phyloP scores from a whole-genome alignment of 129 eudicot species.

The Glebionis coronaria region DNA sequence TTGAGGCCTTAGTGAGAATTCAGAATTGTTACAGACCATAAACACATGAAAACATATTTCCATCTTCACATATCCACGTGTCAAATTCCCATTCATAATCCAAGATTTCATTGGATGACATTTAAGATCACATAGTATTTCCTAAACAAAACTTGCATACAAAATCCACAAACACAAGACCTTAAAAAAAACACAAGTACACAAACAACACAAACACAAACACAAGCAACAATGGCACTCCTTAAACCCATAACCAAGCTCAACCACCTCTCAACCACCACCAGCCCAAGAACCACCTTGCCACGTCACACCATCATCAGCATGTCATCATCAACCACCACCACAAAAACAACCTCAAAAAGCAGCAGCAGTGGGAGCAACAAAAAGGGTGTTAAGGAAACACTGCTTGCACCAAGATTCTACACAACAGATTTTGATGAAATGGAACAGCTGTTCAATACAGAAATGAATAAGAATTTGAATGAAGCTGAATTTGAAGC shows the following conservation, averaged over 20 bases:
- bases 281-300: conserved; percentile 25
- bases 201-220: not conserved
- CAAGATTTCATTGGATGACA: conserved; percentile 80
- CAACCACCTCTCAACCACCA: conserved; percentile 28
- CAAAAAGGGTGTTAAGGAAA: conserved; percentile 68
- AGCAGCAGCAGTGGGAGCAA: conserved; percentile 19
- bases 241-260: conserved; percentile 71
- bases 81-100: conserved; percentile 38
- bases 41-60: conserved; percentile 15
- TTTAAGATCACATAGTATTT: conserved; percentile 34
- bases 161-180: not conserved
- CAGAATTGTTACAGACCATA: not conserved
- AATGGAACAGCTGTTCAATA: conserved; percentile 90
- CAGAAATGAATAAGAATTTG: conserved; percentile 88
- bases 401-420: conserved; percentile 82
- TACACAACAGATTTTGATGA: conserved; percentile 98
- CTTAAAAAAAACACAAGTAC: not conserved
- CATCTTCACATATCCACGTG: conserved; percentile 48
- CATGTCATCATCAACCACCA: conserved; percentile 29
- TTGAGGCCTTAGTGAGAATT: no score
- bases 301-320: conserved; percentile 34
- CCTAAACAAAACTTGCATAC: conserved; percentile 9
- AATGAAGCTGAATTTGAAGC: conserved; percentile 90
- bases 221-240: conserved; percentile 49
- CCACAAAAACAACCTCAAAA: conserved; percentile 29